phyloP scores from a whole-genome alignment of 345 rosid genomes.

The Eucalyptus sideroxylon region DNA sequence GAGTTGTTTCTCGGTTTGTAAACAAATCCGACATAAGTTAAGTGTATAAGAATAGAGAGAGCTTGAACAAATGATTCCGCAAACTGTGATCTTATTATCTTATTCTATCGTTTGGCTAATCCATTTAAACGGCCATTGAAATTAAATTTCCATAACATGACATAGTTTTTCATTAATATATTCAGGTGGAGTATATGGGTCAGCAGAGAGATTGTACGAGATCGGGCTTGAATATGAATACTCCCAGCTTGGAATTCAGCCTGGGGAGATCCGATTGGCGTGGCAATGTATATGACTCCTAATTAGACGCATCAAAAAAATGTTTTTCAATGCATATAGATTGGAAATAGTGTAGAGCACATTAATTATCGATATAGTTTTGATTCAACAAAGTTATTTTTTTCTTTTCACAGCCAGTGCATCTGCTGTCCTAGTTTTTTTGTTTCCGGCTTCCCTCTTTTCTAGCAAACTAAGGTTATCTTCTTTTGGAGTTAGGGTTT shows the following conservation, averaged over 20 bases:
- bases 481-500: neutral
- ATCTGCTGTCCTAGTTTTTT: neutral
- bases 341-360: neutral
- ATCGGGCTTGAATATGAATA: neutral
- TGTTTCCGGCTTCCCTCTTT: neutral
- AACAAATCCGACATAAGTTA: neutral
- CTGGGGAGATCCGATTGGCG: conserved; percentile 24
- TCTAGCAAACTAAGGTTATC: neutral
- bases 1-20: neutral
- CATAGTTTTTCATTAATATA: neutral
- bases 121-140: neutral
- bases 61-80: neutral
- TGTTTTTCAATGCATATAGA: neutral
- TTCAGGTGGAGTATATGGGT: conserved; percentile 15
- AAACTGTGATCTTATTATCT: neutral
- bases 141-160: neutral
- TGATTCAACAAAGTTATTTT: neutral
- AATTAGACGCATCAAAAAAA: neutral
- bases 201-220: neutral
- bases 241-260: conserved; percentile 34
- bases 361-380: neutral
- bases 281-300: neutral
- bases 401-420: neutral
- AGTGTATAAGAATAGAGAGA: neutral
- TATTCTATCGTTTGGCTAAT: neutral